Evolutionary conservation across 31 red algal genomes (phyloP).

Genomic region (Porphyra umbilicalis): DNA sequence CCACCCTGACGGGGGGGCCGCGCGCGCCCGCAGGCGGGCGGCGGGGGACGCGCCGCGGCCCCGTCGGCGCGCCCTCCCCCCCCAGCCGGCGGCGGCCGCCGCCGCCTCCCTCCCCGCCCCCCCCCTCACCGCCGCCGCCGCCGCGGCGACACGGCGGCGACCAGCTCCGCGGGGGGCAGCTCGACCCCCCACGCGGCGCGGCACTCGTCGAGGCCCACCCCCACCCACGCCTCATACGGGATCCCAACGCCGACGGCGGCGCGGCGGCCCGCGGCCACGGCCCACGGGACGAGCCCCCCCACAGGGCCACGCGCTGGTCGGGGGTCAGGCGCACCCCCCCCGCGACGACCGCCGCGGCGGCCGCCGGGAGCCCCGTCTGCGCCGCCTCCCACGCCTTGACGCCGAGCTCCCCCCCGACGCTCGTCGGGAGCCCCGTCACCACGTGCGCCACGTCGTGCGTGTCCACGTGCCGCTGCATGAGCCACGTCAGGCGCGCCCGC

Average conservation of each 20-base stretch:
- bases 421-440: slow-evolving; percentile 56
- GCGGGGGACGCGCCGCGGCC: too few species aligned
- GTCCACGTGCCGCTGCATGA: slow-evolving; percentile 74
- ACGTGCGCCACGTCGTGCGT: slow-evolving; percentile 88
- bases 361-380: slow-evolving; percentile 74
- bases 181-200: slow-evolving; percentile 24
- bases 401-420: slow-evolving; percentile 60
- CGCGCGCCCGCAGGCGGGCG: too few species aligned
- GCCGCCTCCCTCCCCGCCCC: neutral
- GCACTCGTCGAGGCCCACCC: slow-evolving; percentile 13
- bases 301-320: slow-evolving; percentile 6
- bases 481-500: slow-evolving; percentile 3
- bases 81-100: too few species aligned
- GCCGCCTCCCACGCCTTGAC: slow-evolving; percentile 77
- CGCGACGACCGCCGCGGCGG: slow-evolving; percentile 7
- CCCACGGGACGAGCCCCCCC: slow-evolving; percentile 52
- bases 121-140: neutral
- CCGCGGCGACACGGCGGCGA: neutral
- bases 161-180: slow-evolving; percentile 1
- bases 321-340: slow-evolving; percentile 8
- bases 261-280: slow-evolving; percentile 3
- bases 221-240: slow-evolving; percentile 29
- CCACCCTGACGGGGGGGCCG: too few species aligned
- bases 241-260: slow-evolving; percentile 19
- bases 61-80: too few species aligned